phyloP scores from a whole-genome alignment of 345 rosid species.

The Fremontodendron californicum region DNA sequence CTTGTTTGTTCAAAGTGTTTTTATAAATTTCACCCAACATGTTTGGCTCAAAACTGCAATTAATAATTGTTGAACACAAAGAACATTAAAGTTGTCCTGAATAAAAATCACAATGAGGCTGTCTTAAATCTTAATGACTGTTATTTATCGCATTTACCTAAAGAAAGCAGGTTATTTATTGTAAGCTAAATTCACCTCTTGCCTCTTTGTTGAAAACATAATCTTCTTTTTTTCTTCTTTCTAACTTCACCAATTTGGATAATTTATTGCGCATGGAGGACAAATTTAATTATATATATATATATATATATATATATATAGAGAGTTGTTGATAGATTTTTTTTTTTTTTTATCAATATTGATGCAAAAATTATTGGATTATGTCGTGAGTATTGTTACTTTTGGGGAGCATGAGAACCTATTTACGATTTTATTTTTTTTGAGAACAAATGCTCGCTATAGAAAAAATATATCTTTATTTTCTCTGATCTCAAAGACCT shows the following conservation, averaged over 20 bases:
- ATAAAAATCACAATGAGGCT: not conserved
- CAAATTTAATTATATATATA: no score
- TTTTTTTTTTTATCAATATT: no score
- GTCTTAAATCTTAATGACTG: slow-evolving; percentile 10
- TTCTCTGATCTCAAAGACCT: no score
- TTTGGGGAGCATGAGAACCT: no score
- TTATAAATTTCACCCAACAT: not conserved
- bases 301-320: no score
- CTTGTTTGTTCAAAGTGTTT: not conserved
- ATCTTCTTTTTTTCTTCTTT: not conserved
- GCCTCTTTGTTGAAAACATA: not conserved
- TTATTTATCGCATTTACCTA: not conserved
- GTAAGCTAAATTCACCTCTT: not conserved
- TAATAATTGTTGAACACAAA: not conserved
- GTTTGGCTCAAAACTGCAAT: not conserved
- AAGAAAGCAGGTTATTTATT: not conserved
- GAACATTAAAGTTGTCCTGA: not conserved
- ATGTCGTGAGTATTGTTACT: no score
- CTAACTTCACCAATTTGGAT: not conserved
- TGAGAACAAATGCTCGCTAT: no score
- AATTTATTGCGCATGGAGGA: not conserved
- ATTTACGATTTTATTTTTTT: no score
- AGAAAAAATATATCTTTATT: no score
- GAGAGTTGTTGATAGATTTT: no score
- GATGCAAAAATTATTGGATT: no score